Evolutionary conservation across 2,329 filamentous ascomycete genomes (phyloP).

Genomic region (Aspergillus felis): DNA sequence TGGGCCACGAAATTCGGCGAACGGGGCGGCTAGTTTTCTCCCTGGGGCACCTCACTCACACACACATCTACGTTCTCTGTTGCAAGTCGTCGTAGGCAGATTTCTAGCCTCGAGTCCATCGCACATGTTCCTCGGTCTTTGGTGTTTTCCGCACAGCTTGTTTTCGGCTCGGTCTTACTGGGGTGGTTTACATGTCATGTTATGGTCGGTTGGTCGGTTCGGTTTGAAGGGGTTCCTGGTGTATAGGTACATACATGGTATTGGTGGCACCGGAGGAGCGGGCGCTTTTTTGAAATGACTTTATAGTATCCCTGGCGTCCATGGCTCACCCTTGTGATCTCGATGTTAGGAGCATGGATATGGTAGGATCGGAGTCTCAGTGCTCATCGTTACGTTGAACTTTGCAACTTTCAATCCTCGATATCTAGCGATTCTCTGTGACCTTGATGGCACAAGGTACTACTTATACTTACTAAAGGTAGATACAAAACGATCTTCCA

Average conservation of each 20-base stretch:
- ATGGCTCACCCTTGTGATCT: background rate
- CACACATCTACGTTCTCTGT: background rate
- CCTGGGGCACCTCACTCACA: background rate
- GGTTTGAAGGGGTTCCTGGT: background rate
- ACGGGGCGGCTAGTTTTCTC: constrained; percentile 57
- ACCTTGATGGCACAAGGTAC: too few relatives aligned
- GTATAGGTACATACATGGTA: background rate
- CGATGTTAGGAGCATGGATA: background rate
- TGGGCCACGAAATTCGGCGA: constrained; percentile 95
- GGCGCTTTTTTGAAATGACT: background rate
- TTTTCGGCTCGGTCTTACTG: background rate
- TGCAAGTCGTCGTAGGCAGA: background rate
- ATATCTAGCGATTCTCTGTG: background rate
- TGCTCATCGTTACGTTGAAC: background rate
- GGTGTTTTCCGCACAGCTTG: background rate
- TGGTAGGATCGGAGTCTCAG: background rate
- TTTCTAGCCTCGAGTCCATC: background rate
- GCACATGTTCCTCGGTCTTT: background rate
- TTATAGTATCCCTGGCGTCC: background rate
- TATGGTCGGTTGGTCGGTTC: background rate
- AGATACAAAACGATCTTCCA: background rate
- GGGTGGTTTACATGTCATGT: background rate
- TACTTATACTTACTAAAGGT: background rate
- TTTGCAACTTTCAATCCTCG: background rate
- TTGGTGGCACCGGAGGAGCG: background rate